Evolutionary conservation across 2,329 filamentous ascomycete genomes (phyloP).

Genomic region (Canariomyces notabilis): DNA sequence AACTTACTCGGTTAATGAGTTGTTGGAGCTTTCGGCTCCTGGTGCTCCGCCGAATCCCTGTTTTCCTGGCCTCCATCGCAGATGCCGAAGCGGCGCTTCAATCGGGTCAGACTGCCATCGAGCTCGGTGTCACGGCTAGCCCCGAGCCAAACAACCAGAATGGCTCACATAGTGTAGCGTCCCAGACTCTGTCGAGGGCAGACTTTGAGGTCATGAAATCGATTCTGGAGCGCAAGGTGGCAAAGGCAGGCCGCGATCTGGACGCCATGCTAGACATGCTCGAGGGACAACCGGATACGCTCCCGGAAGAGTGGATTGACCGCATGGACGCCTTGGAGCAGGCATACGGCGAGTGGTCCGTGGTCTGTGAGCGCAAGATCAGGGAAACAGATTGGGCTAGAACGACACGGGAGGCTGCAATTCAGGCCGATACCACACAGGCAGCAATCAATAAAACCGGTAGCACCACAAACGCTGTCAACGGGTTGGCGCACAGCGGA

Average conservation of each 20-base stretch:
- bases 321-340: slow-evolving; percentile 75
- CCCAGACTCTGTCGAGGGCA: slow-evolving; percentile 35
- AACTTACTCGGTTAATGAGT: slow-evolving; percentile 65
- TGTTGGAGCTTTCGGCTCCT: slow-evolving; percentile 73
- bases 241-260: slow-evolving; percentile 63
- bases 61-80: slow-evolving; percentile 60
- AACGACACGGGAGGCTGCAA: slow-evolving; percentile 6
- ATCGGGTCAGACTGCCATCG: slow-evolving; percentile 61
- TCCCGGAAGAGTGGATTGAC: slow-evolving; percentile 85
- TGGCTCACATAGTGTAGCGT: slow-evolving; percentile 17
- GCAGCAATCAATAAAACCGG: neutral
- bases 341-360: slow-evolving; percentile 75
- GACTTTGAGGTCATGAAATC: slow-evolving; percentile 55
- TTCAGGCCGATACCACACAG: neutral
- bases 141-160: slow-evolving; percentile 11
- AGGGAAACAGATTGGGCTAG: slow-evolving; percentile 56
- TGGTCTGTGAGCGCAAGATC: slow-evolving; percentile 69
- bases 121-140: slow-evolving; percentile 14
- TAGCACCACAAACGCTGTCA: neutral
- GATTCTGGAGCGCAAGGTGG: slow-evolving; percentile 64
- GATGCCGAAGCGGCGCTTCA: slow-evolving; percentile 61
- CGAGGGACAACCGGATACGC: slow-evolving; percentile 75
- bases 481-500: neutral
- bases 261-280: slow-evolving; percentile 84
- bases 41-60: slow-evolving; percentile 69